A percentile compares a stretch with the other conserved stretches of the same genome.
These are phyloP conservation scores for Arctium minus DNA, from an alignment of 129 eudicot species.

Conservation along the genomic window DNA sequence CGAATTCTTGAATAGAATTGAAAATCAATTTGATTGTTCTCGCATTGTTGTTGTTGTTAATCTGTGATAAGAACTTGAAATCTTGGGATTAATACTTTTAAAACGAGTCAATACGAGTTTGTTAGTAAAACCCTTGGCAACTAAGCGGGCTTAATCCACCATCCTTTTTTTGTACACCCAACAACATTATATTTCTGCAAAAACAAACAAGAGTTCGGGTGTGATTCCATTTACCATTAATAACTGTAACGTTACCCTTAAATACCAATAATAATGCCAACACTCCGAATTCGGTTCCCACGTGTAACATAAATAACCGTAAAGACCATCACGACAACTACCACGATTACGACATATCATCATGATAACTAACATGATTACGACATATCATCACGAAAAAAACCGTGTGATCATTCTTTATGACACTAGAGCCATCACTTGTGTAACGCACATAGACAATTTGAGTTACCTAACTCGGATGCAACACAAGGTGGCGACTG, in stretches of 20 bases:
- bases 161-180: too few species aligned
- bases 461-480: slow-evolving; percentile 59
- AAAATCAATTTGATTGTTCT: too few species aligned
- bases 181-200: too few species aligned
- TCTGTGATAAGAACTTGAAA: too few species aligned
- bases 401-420: neutral
- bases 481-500: slow-evolving; percentile 93
- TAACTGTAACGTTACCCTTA: neutral
- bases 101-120: too few species aligned
- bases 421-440: slow-evolving; percentile 26
- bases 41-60: too few species aligned
- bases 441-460: slow-evolving; percentile 70
- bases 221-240: neutral
- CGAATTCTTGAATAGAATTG: too few species aligned
- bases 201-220: neutral
- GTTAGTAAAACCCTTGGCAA: too few species aligned
- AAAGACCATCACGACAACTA: slow-evolving; percentile 15
- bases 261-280: neutral
- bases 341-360: slow-evolving; percentile 17
- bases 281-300: neutral
- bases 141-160: too few species aligned
- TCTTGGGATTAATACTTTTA: too few species aligned
- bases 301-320: slow-evolving; percentile 10
- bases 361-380: slow-evolving; percentile 19
- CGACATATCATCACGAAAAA: slow-evolving; percentile 6